Evolutionary conservation across 1,284 basidiomycete genomes (phyloP).

Genomic region (Lignosus rhinocerotis): DNA sequence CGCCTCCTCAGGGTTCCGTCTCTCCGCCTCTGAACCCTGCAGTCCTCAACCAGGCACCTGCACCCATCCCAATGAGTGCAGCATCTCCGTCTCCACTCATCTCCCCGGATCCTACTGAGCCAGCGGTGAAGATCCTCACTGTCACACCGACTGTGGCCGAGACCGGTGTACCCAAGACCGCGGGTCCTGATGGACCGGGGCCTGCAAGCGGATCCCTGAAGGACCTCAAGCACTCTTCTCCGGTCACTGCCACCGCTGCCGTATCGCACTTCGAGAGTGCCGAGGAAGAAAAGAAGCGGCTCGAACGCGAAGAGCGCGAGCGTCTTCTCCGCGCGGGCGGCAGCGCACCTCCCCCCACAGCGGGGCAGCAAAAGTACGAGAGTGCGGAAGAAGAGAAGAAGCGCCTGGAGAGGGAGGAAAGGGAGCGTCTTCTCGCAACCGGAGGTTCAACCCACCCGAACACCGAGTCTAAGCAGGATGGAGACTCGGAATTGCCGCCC

Average conservation of each 20-base stretch:
- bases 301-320: slow-evolving; percentile 41
- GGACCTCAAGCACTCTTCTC: slow-evolving; percentile 46
- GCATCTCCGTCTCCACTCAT: slow-evolving; percentile 30
- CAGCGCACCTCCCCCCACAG: not conserved
- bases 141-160: slow-evolving; percentile 61
- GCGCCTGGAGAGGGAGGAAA: slow-evolving; percentile 64
- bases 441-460: slow-evolving; percentile 26
- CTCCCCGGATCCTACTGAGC: slow-evolving; percentile 32
- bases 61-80: slow-evolving; percentile 44
- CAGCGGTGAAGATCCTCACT: slow-evolving; percentile 34
- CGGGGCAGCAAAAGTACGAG: slow-evolving; percentile 37
- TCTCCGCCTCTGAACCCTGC: slow-evolving; percentile 53
- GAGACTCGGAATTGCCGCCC: slow-evolving; percentile 58
- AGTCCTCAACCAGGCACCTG: slow-evolving; percentile 56
- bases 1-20: slow-evolving; percentile 18
- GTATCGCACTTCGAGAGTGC: slow-evolving; percentile 34
- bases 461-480: slow-evolving; percentile 31
- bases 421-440: slow-evolving; percentile 50
- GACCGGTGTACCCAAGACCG: slow-evolving; percentile 58
- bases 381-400: slow-evolving; percentile 69
- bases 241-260: slow-evolving; percentile 24
- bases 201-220: slow-evolving; percentile 63
- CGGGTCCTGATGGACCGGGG: slow-evolving; percentile 59
- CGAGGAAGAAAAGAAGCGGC: slow-evolving; percentile 43
- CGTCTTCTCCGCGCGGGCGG: slow-evolving; percentile 29